Percentiles rank a stretch among this genome's conserved stretches.
phyloP scores from a whole-genome alignment of 306 rosid species.

The Trifolium dubium region DNA sequence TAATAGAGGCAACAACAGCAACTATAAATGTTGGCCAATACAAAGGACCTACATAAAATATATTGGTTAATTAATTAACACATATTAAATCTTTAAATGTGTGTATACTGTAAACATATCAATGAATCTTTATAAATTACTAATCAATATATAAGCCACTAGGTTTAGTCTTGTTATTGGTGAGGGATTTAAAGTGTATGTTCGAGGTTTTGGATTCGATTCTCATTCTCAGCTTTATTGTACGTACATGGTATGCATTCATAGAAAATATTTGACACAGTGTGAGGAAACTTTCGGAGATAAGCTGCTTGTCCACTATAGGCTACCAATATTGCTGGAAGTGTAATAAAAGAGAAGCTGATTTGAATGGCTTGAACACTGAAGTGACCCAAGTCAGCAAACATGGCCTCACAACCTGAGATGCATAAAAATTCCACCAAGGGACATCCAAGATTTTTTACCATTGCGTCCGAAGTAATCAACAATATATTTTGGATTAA shows the following conservation, averaged over 20 bases:
- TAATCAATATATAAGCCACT: too few relatives aligned
- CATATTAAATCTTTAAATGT: too few relatives aligned
- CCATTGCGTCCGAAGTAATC: slow-evolving; percentile 45
- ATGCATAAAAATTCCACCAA: slow-evolving; percentile 49
- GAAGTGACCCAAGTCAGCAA: slow-evolving; percentile 86
- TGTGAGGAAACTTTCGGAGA: slow-evolving; percentile 34
- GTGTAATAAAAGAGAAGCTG: slow-evolving; percentile 40
- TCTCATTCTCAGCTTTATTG: too few relatives aligned
- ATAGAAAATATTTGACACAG: slow-evolving; percentile 34
- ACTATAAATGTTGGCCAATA: slow-evolving; percentile 82
- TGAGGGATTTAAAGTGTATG: too few relatives aligned
- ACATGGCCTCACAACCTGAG: slow-evolving; percentile 72
- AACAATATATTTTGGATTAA: slow-evolving; percentile 44
- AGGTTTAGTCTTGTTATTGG: too few relatives aligned
- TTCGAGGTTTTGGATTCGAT: too few relatives aligned
- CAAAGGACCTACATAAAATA: slow-evolving; percentile 44
- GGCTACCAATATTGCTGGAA: slow-evolving; percentile 39
- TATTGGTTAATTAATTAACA: too few relatives aligned
- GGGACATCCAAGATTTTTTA: slow-evolving; percentile 46
- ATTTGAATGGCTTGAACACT: slow-evolving; percentile 64
- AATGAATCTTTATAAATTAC: neutral
- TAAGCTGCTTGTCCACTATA: slow-evolving; percentile 51
- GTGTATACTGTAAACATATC: too few relatives aligned
- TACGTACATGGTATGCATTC: slow-evolving; percentile 37
- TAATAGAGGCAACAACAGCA: slow-evolving; percentile 69